These are phyloP conservation scores for Filobasidium uniguttulatum DNA, from an alignment of 1,284 basidiomycete species.

Conservation along the genomic window DNA sequence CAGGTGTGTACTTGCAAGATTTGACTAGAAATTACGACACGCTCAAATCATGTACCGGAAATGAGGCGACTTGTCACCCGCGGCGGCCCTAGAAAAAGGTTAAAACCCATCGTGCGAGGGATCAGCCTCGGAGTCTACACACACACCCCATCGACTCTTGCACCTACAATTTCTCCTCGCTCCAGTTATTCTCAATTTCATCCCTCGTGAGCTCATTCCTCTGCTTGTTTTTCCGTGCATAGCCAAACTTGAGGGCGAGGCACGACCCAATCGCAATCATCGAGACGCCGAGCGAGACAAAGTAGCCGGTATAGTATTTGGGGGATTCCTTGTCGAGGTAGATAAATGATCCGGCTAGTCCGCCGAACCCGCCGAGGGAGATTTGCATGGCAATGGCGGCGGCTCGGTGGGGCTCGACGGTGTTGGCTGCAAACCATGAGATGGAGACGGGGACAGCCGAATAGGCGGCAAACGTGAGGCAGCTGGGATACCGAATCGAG, in stretches of 20 bases:
- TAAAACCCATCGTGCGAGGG: too few species aligned
- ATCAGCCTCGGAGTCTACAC: too few species aligned
- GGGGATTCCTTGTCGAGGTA: not conserved
- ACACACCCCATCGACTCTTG: not conserved
- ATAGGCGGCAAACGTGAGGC: not conserved
- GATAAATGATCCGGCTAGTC: not conserved
- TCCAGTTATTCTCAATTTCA: not conserved
- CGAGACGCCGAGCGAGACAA: not conserved
- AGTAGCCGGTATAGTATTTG: not conserved
- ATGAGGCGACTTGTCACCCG: not conserved
- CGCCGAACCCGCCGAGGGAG: not conserved
- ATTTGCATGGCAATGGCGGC: not conserved
- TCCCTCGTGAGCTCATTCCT: not conserved
- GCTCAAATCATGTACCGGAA: not conserved
- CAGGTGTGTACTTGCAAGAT: too few species aligned
- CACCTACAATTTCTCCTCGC: not conserved
- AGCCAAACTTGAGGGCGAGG: not conserved
- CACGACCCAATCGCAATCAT: not conserved
- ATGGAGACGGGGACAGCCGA: not conserved
- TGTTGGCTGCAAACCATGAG: not conserved
- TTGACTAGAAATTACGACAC: too few species aligned
- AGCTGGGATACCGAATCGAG: not conserved
- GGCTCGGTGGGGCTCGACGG: not conserved
- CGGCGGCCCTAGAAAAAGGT: not conserved
- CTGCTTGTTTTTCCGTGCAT: not conserved